Conservation (phyloP, 495 filamentous ascomycete genomes). For the Aspergillus incahuasiensis region DNA sequence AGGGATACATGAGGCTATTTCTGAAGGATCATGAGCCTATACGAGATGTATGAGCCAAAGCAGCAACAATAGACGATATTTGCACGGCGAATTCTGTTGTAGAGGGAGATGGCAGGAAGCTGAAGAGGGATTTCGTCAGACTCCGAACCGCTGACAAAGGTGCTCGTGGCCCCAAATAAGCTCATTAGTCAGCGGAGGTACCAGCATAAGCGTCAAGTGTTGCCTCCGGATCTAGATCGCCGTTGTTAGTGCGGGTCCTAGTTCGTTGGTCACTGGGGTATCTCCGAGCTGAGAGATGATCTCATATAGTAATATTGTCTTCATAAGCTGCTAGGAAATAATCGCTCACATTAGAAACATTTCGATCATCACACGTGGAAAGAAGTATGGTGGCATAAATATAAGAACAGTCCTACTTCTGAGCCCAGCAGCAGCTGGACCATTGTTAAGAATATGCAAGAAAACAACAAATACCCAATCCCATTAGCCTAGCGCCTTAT, state of each 20-base stretch:
- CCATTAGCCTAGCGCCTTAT: slow-evolving; percentile 2
- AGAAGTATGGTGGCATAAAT: neutral
- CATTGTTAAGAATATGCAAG: neutral
- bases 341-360: neutral
- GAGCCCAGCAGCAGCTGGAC: neutral
- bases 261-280: no score
- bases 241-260: neutral
- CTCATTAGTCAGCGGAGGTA: neutral
- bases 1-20: slow-evolving; percentile 17
- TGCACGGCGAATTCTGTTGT: neutral
- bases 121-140: neutral
- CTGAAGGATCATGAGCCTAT: neutral
- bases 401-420: neutral
- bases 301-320: neutral
- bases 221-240: neutral
- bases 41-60: neutral
- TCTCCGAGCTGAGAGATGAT: no score
- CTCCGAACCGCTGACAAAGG: neutral
- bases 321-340: neutral
- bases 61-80: neutral
- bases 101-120: neutral
- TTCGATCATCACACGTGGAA: neutral
- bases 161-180: neutral
- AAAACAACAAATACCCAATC: neutral
- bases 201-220: neutral